Conservation (phyloP, 176 grass and related monocot genomes). For the Avena atlantica region DNA sequence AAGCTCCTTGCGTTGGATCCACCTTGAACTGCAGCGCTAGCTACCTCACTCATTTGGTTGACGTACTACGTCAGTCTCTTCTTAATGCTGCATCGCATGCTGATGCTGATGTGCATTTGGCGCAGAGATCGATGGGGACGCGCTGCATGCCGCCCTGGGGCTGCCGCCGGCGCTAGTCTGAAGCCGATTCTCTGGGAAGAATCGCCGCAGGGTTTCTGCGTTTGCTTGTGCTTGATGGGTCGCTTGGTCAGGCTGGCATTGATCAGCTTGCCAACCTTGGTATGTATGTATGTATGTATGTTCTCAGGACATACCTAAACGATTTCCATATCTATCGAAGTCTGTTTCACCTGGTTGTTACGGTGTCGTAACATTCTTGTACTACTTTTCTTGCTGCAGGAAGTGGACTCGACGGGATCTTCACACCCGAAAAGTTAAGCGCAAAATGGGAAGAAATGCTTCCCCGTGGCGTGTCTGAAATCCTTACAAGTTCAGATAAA, state of each 20-base stretch:
- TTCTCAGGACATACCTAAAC: neutral
- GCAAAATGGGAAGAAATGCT: neutral
- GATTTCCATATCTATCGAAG: neutral
- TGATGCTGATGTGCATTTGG: neutral
- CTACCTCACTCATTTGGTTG: neutral
- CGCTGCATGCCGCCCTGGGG: neutral
- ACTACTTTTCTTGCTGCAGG: neutral
- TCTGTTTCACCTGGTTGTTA: neutral
- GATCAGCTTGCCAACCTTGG: neutral
- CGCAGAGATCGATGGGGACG: neutral
- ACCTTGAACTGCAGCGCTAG: neutral
- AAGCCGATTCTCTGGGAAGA: neutral
- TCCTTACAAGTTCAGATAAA: neutral
- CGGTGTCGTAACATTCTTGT: neutral
- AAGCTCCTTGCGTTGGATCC: neutral
- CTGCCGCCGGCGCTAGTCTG: neutral
- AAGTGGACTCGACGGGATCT: neutral
- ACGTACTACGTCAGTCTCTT: neutral
- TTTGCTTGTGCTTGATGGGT: neutral
- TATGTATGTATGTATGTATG: neutral
- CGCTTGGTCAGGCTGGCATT: neutral
- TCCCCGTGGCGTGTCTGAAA: neutral
- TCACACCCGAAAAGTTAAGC: neutral
- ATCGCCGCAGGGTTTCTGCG: neutral
- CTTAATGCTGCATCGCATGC: neutral